These are phyloP conservation scores for Avena insularis DNA, from an alignment of 176 grass and related monocot species.

Conservation along the genomic window DNA sequence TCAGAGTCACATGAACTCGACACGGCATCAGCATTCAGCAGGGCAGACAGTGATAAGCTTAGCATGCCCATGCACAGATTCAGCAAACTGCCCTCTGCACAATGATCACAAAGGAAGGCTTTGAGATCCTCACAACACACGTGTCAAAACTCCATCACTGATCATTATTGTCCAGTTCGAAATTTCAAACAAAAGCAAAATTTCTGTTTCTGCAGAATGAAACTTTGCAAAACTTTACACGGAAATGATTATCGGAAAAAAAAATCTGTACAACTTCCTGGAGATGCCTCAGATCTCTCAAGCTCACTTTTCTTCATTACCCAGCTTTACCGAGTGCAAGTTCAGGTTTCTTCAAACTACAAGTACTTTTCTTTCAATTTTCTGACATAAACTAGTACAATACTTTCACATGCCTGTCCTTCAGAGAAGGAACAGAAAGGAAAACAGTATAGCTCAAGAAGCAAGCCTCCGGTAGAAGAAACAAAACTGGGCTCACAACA, in stretches of 20 bases:
- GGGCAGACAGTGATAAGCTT: background rate
- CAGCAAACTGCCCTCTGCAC: too few relatives aligned
- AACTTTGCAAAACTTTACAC: background rate
- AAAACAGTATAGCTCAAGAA: background rate
- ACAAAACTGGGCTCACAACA: slow-evolving; percentile 36
- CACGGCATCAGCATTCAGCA: background rate
- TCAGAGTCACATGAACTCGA: background rate
- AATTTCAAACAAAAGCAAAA: background rate
- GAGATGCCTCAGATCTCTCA: background rate
- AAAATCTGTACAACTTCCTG: background rate
- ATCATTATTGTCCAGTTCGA: background rate
- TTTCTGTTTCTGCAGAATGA: background rate
- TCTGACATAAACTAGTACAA: background rate
- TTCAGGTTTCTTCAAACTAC: background rate
- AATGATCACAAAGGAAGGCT: too few relatives aligned
- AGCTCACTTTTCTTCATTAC: background rate
- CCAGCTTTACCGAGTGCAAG: background rate
- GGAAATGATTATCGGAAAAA: background rate
- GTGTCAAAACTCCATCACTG: too few relatives aligned
- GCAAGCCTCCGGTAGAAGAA: background rate
- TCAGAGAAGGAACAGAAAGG: background rate
- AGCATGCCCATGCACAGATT: too few relatives aligned
- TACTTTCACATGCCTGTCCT: slow-evolving; percentile 17
- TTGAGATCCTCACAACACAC: too few relatives aligned
- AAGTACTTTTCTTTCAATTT: background rate